These are phyloP conservation scores for Fusarium sp. DNA, from an alignment of 2,329 filamentous ascomycete genomes.

Conservation along the genomic window DNA sequence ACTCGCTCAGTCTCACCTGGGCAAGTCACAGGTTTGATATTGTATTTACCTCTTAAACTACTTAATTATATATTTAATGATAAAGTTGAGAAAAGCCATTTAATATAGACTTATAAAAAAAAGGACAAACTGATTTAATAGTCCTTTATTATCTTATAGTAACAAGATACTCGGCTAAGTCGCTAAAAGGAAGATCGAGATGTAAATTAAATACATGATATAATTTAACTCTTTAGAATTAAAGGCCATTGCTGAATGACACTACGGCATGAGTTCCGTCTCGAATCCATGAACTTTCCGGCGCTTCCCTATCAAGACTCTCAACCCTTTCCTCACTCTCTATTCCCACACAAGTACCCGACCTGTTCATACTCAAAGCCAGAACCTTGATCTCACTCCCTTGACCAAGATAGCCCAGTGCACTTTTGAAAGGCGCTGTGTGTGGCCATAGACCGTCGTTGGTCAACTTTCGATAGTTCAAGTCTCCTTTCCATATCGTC, in stretches of 20 bases:
- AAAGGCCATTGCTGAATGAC: conserved; percentile 10
- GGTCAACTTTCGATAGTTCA: conserved; percentile 20
- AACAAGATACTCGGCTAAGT: too few species aligned
- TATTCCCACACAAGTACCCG: conserved; percentile 12
- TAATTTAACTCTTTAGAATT: not conserved
- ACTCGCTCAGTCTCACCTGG: too few species aligned
- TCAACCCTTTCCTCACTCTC: conserved; percentile 1
- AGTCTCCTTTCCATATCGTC: conserved; percentile 17
- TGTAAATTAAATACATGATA: not conserved
- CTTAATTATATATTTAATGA: too few species aligned
- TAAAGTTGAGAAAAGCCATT: too few species aligned
- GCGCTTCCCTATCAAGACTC: not conserved
- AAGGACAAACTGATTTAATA: too few species aligned
- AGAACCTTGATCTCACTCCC: conserved; percentile 4
- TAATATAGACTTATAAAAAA: too few species aligned
- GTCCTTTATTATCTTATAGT: too few species aligned
- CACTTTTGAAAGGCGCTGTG: conserved; percentile 4
- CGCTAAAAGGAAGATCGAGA: not conserved
- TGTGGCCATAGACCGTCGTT: conserved; percentile 12
- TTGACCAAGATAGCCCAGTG: conserved; percentile 1
- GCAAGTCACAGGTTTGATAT: too few species aligned
- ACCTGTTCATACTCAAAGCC: conserved; percentile 12
- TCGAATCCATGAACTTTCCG: conserved; percentile 1
- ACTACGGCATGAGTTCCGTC: conserved; percentile 12
- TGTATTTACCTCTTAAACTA: too few species aligned